phyloP scores from a whole-genome alignment of 2,329 filamentous ascomycete genomes.

The Cadophora gregata region DNA sequence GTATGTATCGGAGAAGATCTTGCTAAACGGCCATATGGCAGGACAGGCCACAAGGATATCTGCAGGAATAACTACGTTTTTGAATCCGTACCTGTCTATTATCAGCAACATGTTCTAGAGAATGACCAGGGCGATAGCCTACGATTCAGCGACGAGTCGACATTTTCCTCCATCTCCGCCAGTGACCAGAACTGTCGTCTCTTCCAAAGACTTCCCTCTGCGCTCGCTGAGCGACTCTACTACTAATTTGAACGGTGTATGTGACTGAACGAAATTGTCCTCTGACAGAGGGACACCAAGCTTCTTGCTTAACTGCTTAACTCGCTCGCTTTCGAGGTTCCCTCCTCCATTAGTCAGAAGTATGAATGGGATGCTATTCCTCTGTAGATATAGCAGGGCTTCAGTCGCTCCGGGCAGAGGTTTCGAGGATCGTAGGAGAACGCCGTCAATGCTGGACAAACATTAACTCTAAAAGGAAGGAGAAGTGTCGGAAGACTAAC shows the following conservation, averaged over 20 bases:
- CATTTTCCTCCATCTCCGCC: slow-evolving; percentile 55
- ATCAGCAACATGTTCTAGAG: not conserved
- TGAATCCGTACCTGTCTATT: slow-evolving; percentile 69
- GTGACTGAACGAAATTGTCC: slow-evolving; percentile 82
- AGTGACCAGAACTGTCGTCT: slow-evolving; percentile 76
- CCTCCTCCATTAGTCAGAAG: slow-evolving; percentile 96
- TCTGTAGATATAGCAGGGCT: slow-evolving; percentile 74
- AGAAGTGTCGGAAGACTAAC: slow-evolving; percentile 45
- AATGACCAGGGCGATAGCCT: slow-evolving; percentile 7
- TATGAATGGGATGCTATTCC: slow-evolving; percentile 84
- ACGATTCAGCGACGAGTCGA: slow-evolving; percentile 67
- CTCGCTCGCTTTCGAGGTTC: slow-evolving; percentile 76
- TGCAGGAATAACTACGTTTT: slow-evolving; percentile 80
- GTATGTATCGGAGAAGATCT: slow-evolving; percentile 68
- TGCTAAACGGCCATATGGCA: slow-evolving; percentile 82
- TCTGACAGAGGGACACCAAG: slow-evolving; percentile 69
- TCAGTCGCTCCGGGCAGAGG: slow-evolving; percentile 80
- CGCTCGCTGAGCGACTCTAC: slow-evolving; percentile 53
- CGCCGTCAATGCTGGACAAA: slow-evolving; percentile 73
- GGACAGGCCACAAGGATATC: slow-evolving; percentile 80
- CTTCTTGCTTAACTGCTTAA: slow-evolving; percentile 70
- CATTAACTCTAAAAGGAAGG: slow-evolving; percentile 21
- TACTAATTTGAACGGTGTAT: slow-evolving; percentile 85
- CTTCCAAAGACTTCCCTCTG: slow-evolving; percentile 50
- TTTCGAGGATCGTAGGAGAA: slow-evolving; percentile 83